Evolutionary conservation across 306 rosid species (phyloP), one percentile per base, ranked within the genome.

Genomic region (Cyamopsis tetragonoloba): DNA sequence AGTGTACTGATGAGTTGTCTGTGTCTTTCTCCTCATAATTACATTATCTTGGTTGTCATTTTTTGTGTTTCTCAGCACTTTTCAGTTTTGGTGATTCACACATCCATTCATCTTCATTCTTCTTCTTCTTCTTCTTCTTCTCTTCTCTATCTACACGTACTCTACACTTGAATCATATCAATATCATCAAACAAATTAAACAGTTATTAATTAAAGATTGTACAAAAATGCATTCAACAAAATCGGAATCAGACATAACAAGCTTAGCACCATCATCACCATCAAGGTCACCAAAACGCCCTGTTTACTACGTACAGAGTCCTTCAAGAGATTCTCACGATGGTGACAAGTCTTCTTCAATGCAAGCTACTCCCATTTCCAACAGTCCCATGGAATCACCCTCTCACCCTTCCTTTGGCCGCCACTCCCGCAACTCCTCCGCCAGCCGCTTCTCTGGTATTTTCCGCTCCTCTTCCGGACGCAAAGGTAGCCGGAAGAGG

Each of bases 371-470:
- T 62, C 96, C 97, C 18, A 79, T 88, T 60, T 93, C 93, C 55
- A 89, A 93, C 47, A 93, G 97, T 75, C 98, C 99, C 0, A 82
- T 80, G 84, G 99, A 93, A 77, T 93, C 99, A 0, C 99, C 99
- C 4, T 90, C 99, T 1, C 99, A 90, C 79, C 93, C 97, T 7
- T 90, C 99, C 0, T 88, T 85, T 15, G 99, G 97, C 14, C 88
- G 95, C 14, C 99, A 93, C 62, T 90, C 99, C 0, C 82, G 99
- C 68, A 93, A 85, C 96, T 90, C 97, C 0, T 93, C 99, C 0
- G 88, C 83, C 3, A 90, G 95, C 77, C 73, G 89, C 6, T 90
- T 93, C 32, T 93, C 99, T 0, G 99, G 99, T 57, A 86, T 93
- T 37, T 93, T 93, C 81, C 77, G 97, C 80, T 88, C 97, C 0